Base-by-base conservation (phyloP, 257 asterid genomes). In the Nicotiana undulata region DNA sequence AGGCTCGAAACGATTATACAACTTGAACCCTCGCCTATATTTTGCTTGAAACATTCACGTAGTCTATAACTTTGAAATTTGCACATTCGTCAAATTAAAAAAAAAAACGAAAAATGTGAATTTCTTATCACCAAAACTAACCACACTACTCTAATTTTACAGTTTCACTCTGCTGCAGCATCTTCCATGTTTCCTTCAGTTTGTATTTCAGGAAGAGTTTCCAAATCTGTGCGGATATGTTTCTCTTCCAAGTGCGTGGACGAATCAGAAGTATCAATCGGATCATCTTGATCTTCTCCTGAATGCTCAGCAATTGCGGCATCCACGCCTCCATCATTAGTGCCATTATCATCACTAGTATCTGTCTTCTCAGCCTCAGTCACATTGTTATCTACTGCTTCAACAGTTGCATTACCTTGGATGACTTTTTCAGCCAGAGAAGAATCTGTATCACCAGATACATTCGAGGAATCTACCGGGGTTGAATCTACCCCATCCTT, bases 181-280 rank as follows among this genome's bases (percentile, higher is more conserved):
- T 95, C 95, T 68, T 93, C 92, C 9, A 65, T 84, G 31, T 90
- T 84, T 79, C 89, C 98, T 86, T 93, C 95, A 12, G 86, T 89
- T 79, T 89, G 93, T 68, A 88, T 83, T 44, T 89, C 90, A 1
- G 95, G 93, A 81, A 92, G 91, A 20, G 97, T 90, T 22, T 91
- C 97, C 55, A 88, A 88, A 87, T 91, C 97, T 0, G 64, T 80
- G 13, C 86, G 87, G 17, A 88, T 85, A 10, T 88, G 85, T 83
- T 88, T 92, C 92, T 87, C 94, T 67, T 85, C 86, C 89, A 87
- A 52, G 58, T 90, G 63, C 60, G 75, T 79, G 49, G 93, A 87
- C 2, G 89, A 87, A 84, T 92, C 96, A 5, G 93, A 90, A 26
- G 81, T 32, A 84, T 92, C 97, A n/a, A 91, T 86, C 7, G 84